Evolutionary conservation across 345 rosid species (phyloP).

Genomic region (Gossypium bickii): DNA sequence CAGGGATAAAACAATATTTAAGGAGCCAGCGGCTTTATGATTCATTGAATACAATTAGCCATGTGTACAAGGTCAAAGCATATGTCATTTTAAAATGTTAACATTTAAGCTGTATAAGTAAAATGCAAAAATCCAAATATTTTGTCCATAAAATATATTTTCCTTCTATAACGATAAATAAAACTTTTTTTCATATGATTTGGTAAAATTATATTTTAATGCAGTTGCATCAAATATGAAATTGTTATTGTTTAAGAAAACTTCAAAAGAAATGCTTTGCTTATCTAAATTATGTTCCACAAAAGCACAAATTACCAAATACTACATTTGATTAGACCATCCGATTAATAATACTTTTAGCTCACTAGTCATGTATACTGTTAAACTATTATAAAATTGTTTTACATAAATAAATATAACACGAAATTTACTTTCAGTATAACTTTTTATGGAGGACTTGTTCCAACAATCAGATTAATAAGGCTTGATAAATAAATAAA

Average conservation of each 20-base stretch:
- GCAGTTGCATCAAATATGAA: neutral
- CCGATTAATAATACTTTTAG: neutral
- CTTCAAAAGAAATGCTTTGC: neutral
- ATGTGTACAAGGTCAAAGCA: neutral
- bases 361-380: neutral
- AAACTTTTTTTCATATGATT: neutral
- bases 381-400: neutral
- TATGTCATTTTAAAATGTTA: neutral
- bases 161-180: neutral
- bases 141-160: neutral
- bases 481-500: slow-evolving; percentile 2
- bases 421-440: neutral
- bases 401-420: neutral
- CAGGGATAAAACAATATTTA: neutral
- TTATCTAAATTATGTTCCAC: neutral
- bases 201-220: neutral
- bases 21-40: neutral
- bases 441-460: neutral
- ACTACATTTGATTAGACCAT: neutral
- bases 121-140: neutral
- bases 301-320: neutral
- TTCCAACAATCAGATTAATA: neutral
- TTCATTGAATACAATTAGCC: neutral
- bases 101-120: neutral
- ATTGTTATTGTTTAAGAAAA: neutral